Conservation (phyloP, 1,284 basidiomycete species). For the Leccinum pachyderme region DNA sequence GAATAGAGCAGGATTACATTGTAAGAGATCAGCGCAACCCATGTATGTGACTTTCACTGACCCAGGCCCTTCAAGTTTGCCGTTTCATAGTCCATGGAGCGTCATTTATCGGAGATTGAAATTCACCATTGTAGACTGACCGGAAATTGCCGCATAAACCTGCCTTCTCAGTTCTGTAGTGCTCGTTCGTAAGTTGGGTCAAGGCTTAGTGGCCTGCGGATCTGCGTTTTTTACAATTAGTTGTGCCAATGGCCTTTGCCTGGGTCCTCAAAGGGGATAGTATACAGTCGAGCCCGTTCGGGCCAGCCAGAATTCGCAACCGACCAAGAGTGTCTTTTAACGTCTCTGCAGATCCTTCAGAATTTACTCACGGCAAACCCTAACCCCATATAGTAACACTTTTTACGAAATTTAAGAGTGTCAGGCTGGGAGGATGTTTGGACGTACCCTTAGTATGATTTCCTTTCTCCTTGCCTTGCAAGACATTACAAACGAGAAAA, state of each 20-base stretch:
- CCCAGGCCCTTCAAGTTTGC: background rate
- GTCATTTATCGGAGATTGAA: slow-evolving; percentile 1
- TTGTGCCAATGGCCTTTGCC: background rate
- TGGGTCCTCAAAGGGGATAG: background rate
- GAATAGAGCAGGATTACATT: background rate
- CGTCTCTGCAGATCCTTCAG: background rate
- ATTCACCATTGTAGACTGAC: background rate
- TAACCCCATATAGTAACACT: background rate
- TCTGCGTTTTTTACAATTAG: background rate
- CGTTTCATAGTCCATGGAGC: background rate
- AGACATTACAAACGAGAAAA: background rate
- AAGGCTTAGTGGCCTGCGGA: background rate
- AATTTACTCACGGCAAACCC: background rate
- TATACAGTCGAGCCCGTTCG: background rate
- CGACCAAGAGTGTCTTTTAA: background rate
- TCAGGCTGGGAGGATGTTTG: background rate
- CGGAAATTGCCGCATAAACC: background rate
- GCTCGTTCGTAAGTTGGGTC: background rate
- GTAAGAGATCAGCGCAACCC: slow-evolving; percentile 6
- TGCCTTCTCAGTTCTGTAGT: background rate
- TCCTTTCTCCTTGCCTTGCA: background rate
- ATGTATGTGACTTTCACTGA: background rate
- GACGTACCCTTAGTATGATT: background rate
- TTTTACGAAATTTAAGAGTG: background rate
- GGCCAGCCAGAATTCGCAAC: background rate